Evolutionary conservation across 176 grass and related monocot genomes (phyloP).

Genomic region (Zizania latifolia): DNA sequence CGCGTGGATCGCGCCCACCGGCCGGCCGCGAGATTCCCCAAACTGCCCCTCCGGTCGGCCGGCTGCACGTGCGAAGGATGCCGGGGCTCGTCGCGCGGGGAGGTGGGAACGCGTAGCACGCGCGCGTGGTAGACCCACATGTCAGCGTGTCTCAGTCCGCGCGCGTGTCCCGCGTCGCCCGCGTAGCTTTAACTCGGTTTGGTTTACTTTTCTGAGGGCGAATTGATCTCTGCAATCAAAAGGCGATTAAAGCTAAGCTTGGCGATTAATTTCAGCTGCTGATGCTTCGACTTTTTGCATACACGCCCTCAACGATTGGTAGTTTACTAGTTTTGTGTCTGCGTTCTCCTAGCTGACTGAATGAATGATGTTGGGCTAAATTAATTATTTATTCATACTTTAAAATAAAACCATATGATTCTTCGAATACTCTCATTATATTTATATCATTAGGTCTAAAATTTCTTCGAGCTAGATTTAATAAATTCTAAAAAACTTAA

Average conservation of each 20-base stretch:
- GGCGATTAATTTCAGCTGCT: not conserved
- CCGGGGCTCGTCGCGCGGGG: not conserved
- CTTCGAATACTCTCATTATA: too few species aligned
- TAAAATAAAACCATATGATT: too few species aligned
- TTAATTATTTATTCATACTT: too few species aligned
- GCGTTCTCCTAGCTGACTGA: not conserved
- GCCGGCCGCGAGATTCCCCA: too few species aligned
- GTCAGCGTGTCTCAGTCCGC: not conserved
- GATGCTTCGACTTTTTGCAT: not conserved
- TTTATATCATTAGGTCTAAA: too few species aligned
- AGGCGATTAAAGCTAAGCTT: not conserved
- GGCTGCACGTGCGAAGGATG: too few species aligned
- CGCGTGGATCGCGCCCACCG: too few species aligned
- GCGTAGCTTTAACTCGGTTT: constrained; percentile 33
- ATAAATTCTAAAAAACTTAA: too few species aligned
- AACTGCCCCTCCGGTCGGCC: too few species aligned
- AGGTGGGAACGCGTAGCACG: not conserved
- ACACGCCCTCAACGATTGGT: not conserved
- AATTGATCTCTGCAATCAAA: too few species aligned
- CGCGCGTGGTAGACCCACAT: not conserved
- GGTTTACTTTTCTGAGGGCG: not conserved
- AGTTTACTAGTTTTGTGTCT: not conserved
- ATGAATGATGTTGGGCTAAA: not conserved
- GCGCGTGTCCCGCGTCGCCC: constrained; percentile 20
- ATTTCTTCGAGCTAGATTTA: too few species aligned